These are phyloP conservation scores for Cylindrodendrum hubeiense DNA, from an alignment of 2,329 filamentous ascomycete species.

Conservation along the genomic window DNA sequence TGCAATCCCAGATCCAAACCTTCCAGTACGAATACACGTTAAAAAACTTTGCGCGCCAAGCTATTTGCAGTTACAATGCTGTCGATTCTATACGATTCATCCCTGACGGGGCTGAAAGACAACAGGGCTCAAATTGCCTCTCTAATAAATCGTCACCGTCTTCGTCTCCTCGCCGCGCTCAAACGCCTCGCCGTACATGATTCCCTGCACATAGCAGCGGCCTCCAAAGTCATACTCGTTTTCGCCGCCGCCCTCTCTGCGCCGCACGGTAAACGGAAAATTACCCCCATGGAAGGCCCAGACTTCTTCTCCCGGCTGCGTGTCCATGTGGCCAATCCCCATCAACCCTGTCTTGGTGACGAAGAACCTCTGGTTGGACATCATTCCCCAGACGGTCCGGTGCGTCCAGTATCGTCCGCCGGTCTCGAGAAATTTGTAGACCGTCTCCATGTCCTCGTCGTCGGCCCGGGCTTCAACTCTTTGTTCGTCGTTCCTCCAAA, in stretches of 20 bases:
- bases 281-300: constrained; percentile 23
- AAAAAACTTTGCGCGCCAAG: background rate
- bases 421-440: constrained; percentile 15
- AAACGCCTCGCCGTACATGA: constrained; percentile 25
- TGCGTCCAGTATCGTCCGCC: background rate
- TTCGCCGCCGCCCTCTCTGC: background rate
- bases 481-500: constrained; percentile 5
- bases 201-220: constrained; percentile 25
- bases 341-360: constrained; percentile 21
- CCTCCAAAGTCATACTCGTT: constrained; percentile 26
- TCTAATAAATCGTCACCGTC: constrained; percentile 7
- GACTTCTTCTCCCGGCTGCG: constrained; percentile 22
- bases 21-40: background rate
- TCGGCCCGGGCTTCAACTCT: background rate
- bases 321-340: constrained; percentile 23
- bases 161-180: constrained; percentile 6
- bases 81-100: background rate
- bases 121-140: background rate
- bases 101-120: background rate
- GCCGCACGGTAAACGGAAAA: constrained; percentile 15
- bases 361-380: constrained; percentile 20
- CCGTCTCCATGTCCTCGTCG: constrained; percentile 1
- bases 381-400: constrained; percentile 13
- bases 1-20: background rate
- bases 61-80: background rate